Evolutionary conservation across 306 rosid genomes (phyloP), one percentile per base, ranked within the genome.

Genomic region (Lotus japonicus): DNA sequence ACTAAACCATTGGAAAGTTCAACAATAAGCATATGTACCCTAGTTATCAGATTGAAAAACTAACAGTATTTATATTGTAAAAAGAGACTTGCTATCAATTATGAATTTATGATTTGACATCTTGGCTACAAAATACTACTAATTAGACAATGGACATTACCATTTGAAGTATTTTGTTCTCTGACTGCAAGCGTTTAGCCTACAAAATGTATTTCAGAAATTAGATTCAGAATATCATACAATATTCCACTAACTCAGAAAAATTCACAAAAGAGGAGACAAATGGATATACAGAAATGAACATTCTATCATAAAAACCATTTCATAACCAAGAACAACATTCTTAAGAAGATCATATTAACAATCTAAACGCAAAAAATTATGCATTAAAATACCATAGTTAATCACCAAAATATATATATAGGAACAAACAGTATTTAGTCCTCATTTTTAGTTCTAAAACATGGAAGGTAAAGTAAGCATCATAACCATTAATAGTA

Each of bases 91-190:
- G 46, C 2, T 41, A 11, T 41, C 46, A 41, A 10, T 11, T 18
- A 39, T 38, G 49, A 16, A 59, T 21, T 17, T 39, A 45, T 26
- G 31, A 55, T 42, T 41, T 14, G 12, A 54, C 61, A 28, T 28
- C 56, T 26, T 31, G 23, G 58, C 13, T 11, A 58, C 36, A 45
- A 44, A 23, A 56, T 56, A 51, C 53, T 18, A 59, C 52, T 38
- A 11, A 44, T 35, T 41, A 36, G 43, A 60, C 31, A 42, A 26
- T n/a, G 38, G 49, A 64, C 62, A 70, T 82, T 88, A 95, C 99
- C 99, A 88, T 81, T 64, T 83, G 84, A 64, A 95, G 91, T 53
- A 95, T 69, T 68, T 68, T 81, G 74, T 83, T 88, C 81, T 95
- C 97, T 18, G 84, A 58, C 57, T 28, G 84, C 73, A 87, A 64